Conservation (phyloP, 2,329 filamentous ascomycete genomes). For the Arthrobotrys conoides region DNA sequence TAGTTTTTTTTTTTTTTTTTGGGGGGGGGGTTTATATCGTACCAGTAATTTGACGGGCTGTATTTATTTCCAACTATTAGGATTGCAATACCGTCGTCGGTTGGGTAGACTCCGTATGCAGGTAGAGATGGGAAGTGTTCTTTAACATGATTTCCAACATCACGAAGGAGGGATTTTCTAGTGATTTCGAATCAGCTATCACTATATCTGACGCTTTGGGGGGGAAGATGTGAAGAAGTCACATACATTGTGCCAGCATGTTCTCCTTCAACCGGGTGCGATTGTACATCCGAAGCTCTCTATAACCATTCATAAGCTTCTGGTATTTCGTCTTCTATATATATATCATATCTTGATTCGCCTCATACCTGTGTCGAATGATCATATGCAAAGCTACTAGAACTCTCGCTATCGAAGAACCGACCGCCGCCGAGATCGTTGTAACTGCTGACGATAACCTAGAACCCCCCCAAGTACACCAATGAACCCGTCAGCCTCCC, state of each 20-base stretch:
- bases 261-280: constrained; percentile 80
- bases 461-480: constrained; percentile 21
- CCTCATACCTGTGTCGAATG: constrained; percentile 79
- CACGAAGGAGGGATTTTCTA: constrained; percentile 87
- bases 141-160: constrained; percentile 79
- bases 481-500: constrained; percentile 16
- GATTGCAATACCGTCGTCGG: constrained; percentile 80
- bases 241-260: constrained; percentile 83
- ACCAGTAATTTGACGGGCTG: constrained; percentile 98
- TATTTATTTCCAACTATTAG: constrained; percentile 96
- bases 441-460: constrained; percentile 86
- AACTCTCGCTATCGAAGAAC: constrained; percentile 91
- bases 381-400: constrained; percentile 89
- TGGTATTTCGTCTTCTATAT: background rate
- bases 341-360: background rate
- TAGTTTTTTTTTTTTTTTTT: too few species aligned
- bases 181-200: constrained; percentile 2
- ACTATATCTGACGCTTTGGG: background rate
- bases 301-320: constrained; percentile 66
- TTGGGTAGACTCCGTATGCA: constrained; percentile 85
- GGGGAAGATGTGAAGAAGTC: background rate
- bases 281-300: constrained; percentile 87
- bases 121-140: constrained; percentile 87
- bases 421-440: constrained; percentile 84
- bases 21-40: constrained; percentile 53